A percentile compares a stretch with the other conserved stretches of the same genome.
These are phyloP conservation scores for Backusella tuberculispora DNA, from an alignment of 192 early-diverging fungal species.

Conservation along the genomic window DNA sequence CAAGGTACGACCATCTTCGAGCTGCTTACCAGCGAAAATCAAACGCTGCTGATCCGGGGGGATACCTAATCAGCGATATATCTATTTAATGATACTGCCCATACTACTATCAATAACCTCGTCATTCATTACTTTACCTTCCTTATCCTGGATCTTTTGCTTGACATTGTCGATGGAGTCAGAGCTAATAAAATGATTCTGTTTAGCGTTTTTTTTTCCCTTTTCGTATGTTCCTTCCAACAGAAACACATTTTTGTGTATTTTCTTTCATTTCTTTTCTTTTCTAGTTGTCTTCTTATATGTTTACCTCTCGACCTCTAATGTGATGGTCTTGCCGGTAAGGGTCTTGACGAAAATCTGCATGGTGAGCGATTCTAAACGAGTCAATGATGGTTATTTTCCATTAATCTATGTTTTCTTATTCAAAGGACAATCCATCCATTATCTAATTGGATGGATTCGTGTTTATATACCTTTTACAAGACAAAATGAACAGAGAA, in stretches of 20 bases:
- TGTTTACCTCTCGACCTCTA: conserved; percentile 62
- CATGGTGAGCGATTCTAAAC: conserved; percentile 40
- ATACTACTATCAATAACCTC: background rate
- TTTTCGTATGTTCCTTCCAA: background rate
- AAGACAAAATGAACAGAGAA: conserved; percentile 15
- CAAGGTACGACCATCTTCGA: conserved; percentile 97
- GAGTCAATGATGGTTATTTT: conserved; percentile 14
- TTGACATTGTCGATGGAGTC: conserved; percentile 82
- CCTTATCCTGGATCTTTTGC: conserved; percentile 97
- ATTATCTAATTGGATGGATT: conserved; percentile 6
- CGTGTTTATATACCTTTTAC: conserved; percentile 12
- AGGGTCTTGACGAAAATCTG: conserved; percentile 72
- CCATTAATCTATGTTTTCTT: background rate
- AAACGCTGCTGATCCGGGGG: conserved; percentile 99
- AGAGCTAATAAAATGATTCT: conserved; percentile 27
- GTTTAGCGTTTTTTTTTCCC: background rate
- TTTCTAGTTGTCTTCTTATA: conserved; percentile 38
- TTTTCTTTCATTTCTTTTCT: conserved; percentile 47
- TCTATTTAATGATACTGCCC: conserved; percentile 1
- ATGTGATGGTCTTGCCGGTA: conserved; percentile 68
- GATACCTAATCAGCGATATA: conserved; percentile 61
- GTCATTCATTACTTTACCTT: conserved; percentile 59
- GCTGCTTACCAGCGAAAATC: conserved; percentile 99
- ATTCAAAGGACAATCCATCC: background rate
- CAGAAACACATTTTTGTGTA: background rate